Evolutionary conservation across 495 filamentous ascomycete species (phyloP), one percentile per base, ranked within the genome.

Genomic region (Penicillium fimorum): DNA sequence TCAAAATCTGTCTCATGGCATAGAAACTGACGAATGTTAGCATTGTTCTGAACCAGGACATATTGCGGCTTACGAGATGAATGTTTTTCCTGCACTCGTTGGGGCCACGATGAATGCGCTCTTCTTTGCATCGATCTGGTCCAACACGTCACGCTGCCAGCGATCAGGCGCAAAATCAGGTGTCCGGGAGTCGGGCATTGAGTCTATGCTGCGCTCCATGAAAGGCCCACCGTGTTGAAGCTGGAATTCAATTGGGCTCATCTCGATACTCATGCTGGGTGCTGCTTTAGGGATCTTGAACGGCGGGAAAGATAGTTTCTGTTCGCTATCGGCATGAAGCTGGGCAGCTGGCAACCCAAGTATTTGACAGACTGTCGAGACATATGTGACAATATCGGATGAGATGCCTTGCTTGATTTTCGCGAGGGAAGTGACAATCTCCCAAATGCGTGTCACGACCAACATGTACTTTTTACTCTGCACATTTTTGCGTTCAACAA

Each of bases 91-190:
- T 4, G 89, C 85, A 25, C 85, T 88, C 0, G 89, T 92, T 10
- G 89, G 89, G 1, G 89, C 89, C 11, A 91, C 84, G 0, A 90
- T 84, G 63, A 92, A 86, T 2, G 89, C 74, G 56, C 86, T 89
- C 41, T 80, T 79, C 47, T 85, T 73, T 0, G 72, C 76, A 66
- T 92, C 89, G 50, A 92, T 82, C 48, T 83, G 82, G 57, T 92
- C 87, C 9, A 92, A 73, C 1, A 91, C 88, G 20, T 82, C 75
- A 42, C 85, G 72, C 69, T 92, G 89, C 89, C 89, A 92, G 3
- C 74, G 78, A 72, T 92, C 89, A 4, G 89, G 89, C 10, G 85
- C 68, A 60, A 92, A 92, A 17, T 76, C 70, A 1, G 73, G 76
- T 12, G 87, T 85, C 41, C 89, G 81, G 18, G 74, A 50, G 69